Evolutionary conservation across 495 filamentous ascomycete genomes (phyloP), one percentile per base, ranked within the genome.

Genomic region (Hypoxylon fuscum): DNA sequence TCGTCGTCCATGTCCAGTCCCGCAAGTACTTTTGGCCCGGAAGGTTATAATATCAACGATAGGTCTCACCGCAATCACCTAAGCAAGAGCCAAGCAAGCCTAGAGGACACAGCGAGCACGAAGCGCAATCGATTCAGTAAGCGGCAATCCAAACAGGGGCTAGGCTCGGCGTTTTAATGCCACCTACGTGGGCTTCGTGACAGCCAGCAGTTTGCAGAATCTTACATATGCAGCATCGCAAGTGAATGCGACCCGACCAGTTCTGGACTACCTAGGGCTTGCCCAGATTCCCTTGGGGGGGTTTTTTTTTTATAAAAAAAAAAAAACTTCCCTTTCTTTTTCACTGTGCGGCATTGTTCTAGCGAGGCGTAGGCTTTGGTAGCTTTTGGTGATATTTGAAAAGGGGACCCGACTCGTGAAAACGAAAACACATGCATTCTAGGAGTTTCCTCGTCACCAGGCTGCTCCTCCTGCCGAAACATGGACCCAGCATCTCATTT

Each of bases 131-230:
- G 92, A 29, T 97, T 97, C 75, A 94, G 90, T 73, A 91, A 91
- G 71, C 82, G 93, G 57, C 90, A 95, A 75, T 93, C 89, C 6
- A 96, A 96, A 77, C 95, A 89, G 69, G 92, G 92, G 15, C 81
- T 96, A 21, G 90, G 92, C 10, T 88, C 92, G 31, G 89, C 90
- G 25, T 93, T 94, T 68, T 94, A 66, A 55, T 10, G 45, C n/a
- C n/a, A n/a, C n/a, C n/a, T n/a, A n/a, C n/a, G 14, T 46, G 44
- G 44, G 37, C 40, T 41, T 20, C 37, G 14, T 43, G n/a, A n/a
- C n/a, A n/a, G n/a, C 23, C 18, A 27, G 12, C 44, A 52, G 48
- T 47, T 55, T 62, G 62, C 51, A 65, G 49, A 68, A 35, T 48
- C 15, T n/a, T 38, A 32, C 38, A 42, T 41, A 56, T 59, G 38